Evolutionary conservation across 768 basidiomycete species (phyloP), one percentile per base, ranked within the genome.

Genomic region (Sistotremastrum niveocremeum): DNA sequence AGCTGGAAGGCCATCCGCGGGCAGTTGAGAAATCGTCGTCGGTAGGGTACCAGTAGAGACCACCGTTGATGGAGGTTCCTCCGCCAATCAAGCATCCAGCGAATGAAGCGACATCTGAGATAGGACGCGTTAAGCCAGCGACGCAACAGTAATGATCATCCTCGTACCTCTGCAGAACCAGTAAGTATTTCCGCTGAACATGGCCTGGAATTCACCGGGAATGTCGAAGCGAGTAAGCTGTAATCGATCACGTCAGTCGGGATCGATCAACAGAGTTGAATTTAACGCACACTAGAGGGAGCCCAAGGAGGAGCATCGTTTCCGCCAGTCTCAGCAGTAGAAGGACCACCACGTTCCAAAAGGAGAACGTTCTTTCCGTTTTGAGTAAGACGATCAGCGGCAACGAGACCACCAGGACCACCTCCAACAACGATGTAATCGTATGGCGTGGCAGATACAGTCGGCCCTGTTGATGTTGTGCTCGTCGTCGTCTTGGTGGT

Each of bases 201-300:
- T 73, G 37, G 74, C 71, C 60, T 81, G 76, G 54, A 79, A 81
- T 38, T 77, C 54, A 52, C 79, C 77, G 20, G 77, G 77, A 46
- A 77, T 62, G 51, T 81, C 79, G 56, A 79, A 79, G 53, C 78
- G 78, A 4, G 79, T 81, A 45, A 76, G 58, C 76, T 79, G 52
- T 5, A 46, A 37, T 30, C 20, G 20, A 20, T 20, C 20, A 20
- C 20, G 20, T 20, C 20, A 20, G 20, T 20, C 20, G 20, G 20
- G 20, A 20, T 20, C 20, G 20, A 20, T 20, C 20, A 20, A 20
- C 20, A 20, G 20, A 20, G 20, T 20, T 20, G 20, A 20, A 20
- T 20, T 20, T 2, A 20, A 20, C 20, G 20, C 20, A 20, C 20
- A 20, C 20, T 20, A 20, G 20, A 20, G 20, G 20, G 52, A 2